These are phyloP conservation scores for Backusella macrospora DNA, from an alignment of 192 early-diverging fungal species.

Conservation along the genomic window DNA sequence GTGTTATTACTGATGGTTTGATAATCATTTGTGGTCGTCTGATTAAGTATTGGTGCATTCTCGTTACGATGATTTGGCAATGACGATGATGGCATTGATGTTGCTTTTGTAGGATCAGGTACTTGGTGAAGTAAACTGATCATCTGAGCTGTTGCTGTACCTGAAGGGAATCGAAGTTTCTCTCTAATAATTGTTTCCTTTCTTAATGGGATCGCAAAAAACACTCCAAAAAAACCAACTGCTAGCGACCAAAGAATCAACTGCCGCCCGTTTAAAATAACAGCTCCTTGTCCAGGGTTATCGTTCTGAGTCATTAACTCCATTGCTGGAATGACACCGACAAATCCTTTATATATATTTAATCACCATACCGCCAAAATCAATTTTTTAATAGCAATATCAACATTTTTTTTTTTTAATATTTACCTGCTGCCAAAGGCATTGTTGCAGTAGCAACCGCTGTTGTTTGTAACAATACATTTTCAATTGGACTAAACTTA, in stretches of 20 bases:
- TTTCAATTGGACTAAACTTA: slow-evolving; percentile 79
- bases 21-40: background rate
- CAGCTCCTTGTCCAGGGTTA: slow-evolving; percentile 49
- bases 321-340: slow-evolving; percentile 82
- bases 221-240: slow-evolving; percentile 87
- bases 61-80: background rate
- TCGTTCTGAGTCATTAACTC: slow-evolving; percentile 66
- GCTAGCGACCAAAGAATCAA: slow-evolving; percentile 77
- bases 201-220: slow-evolving; percentile 82
- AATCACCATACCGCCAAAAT: background rate
- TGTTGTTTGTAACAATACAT: slow-evolving; percentile 83
- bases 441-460: slow-evolving; percentile 85
- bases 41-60: too few relatives aligned
- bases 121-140: slow-evolving; percentile 72
- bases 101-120: slow-evolving; percentile 44
- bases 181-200: slow-evolving; percentile 79
- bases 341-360: slow-evolving; percentile 54
- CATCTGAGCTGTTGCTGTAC: slow-evolving; percentile 87
- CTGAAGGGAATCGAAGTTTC: slow-evolving; percentile 83
- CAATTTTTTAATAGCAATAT: background rate
- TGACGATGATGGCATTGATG: background rate
- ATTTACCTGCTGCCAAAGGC: slow-evolving; percentile 67
- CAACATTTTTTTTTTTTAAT: background rate
- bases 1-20: background rate
- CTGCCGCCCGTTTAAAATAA: slow-evolving; percentile 46